phyloP scores from a whole-genome alignment of 768 basidiomycete species.

The Cyathus striatus region DNA sequence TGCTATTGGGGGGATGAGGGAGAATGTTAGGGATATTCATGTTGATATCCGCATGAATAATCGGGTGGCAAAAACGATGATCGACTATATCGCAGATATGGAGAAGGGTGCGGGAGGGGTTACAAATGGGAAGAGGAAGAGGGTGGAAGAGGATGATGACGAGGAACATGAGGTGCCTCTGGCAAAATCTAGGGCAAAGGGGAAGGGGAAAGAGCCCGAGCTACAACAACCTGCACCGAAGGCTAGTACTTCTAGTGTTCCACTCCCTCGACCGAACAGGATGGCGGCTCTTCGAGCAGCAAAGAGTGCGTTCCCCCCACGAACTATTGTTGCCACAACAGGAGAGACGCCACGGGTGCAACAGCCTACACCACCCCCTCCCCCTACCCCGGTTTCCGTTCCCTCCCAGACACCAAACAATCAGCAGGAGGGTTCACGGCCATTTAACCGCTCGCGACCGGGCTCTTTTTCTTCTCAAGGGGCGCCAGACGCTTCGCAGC shows the following conservation, averaged over 20 bases:
- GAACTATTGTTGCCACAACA: too few relatives aligned
- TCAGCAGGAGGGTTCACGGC: too few relatives aligned
- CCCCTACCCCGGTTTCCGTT: too few relatives aligned
- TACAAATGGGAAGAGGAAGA: slow-evolving; percentile 12
- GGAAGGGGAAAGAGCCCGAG: background rate
- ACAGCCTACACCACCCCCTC: background rate
- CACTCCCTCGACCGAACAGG: background rate
- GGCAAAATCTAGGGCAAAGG: slow-evolving; percentile 2
- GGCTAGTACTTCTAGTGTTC: slow-evolving; percentile 2
- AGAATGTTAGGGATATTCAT: slow-evolving; percentile 46
- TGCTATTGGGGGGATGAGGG: slow-evolving; percentile 48
- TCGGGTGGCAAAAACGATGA: slow-evolving; percentile 49
- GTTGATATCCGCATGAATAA: slow-evolving; percentile 64
- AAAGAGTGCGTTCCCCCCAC: background rate
- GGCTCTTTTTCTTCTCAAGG: too few relatives aligned
- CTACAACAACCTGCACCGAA: slow-evolving; percentile 6
- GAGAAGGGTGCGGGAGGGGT: slow-evolving; percentile 9
- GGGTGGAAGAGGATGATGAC: slow-evolving; percentile 10
- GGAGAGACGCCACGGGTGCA: background rate
- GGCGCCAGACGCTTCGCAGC: too few relatives aligned
- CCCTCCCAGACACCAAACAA: too few relatives aligned
- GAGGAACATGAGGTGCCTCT: slow-evolving; percentile 12
- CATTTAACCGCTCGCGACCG: too few relatives aligned
- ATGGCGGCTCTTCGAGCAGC: background rate
- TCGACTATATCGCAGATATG: slow-evolving; percentile 41